phyloP scores from a whole-genome alignment of 2,329 filamentous ascomycete genomes.

The Trichoderma asperellum region DNA sequence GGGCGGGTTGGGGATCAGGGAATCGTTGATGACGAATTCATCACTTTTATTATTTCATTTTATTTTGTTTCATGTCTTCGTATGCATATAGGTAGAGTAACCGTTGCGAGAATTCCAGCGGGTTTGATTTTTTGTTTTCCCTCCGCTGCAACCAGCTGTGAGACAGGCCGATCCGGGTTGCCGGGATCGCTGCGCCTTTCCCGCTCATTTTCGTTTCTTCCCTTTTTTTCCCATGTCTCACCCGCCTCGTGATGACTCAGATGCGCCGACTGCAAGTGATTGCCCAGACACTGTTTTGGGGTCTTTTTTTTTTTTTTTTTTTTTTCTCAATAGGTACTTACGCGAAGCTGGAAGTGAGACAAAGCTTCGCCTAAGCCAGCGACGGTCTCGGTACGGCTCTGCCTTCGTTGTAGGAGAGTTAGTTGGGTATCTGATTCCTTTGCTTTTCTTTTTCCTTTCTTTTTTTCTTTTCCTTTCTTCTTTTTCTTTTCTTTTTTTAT shows the following conservation, averaged over 20 bases:
- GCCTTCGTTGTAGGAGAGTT: neutral
- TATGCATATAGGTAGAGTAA: neutral
- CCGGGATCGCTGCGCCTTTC: neutral
- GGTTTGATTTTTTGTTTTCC: neutral
- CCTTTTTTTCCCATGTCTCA: constrained; percentile 5
- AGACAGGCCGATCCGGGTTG: constrained; percentile 18
- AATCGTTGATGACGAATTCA: neutral
- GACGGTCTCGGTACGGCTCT: constrained; percentile 7
- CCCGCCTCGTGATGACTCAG: constrained; percentile 27
- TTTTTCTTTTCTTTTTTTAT: neutral
- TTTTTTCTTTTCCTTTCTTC: neutral
- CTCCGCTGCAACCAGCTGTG: neutral
- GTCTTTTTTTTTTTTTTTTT: neutral
- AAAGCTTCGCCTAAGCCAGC: neutral
- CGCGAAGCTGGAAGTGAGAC: neutral
- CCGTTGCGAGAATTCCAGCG: neutral
- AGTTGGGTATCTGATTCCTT: too few relatives aligned
- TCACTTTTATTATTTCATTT: neutral
- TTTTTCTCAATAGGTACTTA: neutral
- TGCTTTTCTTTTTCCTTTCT: neutral
- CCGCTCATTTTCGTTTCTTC: neutral
- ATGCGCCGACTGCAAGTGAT: constrained; percentile 18
- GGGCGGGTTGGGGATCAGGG: neutral
- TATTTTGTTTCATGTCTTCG: neutral
- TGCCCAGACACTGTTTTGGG: neutral